Base-by-base conservation (phyloP, 1,139 yeast species). In the Kurtzmaniella natalensis region DNA sequence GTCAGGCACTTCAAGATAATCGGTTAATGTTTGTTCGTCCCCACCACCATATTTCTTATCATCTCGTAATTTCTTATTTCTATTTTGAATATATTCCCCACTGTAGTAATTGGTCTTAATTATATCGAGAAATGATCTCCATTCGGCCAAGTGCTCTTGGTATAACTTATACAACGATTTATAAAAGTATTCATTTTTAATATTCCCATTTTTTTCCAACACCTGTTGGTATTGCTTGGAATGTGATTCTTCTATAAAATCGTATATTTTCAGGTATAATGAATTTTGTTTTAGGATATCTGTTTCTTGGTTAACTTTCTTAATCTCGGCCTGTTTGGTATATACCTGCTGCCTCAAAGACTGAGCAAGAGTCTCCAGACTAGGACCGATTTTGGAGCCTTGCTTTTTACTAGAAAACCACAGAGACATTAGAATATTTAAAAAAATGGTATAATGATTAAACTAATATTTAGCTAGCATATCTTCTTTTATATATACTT, bases 1-100 rank as follows among this genome's bases (percentile, higher is more conserved):
- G 22, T 67, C 75, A 0, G 77, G 77, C 1, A 65, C 63, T 14
- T 64, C 65, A 10, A 11, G 23, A 21, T 11, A 21, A 21, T 21
- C n/a, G 7, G 18, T 13, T 4, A 18, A 21, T 17, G n/a, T 26
- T 18, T 26, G 9, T 17, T 16, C 18, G 13, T 26, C 29, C 5
- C 16, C 3, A 5, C 8, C 4, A 15, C 5, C 17, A 6, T 17
- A 10, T 17, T 26, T 17, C 11, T 5, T 17, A 13, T 15, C 24
- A 5, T 16, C 5, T 5, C 16, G 7, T 5, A 23, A 4, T 9
- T 26, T 26, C 2, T 16, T 8, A 15, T 26, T 8, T 18, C 29
- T 9, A 4, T 20, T 17, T 39, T 32, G 16, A 26, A 43, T 43
- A 30, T 42, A 41, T 3, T 41, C 28, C n/a, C 46, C 49, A 16